phyloP scores from a whole-genome alignment of 176 grass and related monocot genomes.

The Bolboschoenus planiculmis region DNA sequence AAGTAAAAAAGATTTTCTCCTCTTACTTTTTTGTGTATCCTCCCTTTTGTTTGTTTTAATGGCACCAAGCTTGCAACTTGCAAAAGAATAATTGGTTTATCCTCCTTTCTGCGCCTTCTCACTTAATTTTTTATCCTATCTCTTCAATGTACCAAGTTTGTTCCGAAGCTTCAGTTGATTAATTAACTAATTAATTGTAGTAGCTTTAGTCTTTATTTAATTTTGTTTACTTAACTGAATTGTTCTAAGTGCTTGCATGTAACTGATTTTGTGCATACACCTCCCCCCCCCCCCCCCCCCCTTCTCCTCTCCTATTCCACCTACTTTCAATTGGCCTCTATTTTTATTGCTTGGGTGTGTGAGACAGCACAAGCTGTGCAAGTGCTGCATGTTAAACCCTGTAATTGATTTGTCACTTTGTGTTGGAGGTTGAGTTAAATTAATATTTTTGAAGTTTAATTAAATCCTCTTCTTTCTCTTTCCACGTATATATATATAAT shows the following conservation, averaged over 20 bases:
- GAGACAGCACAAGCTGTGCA: not conserved
- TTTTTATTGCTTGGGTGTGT: not conserved
- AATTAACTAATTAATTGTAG: not conserved
- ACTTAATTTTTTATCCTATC: not conserved
- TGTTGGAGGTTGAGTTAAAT: not conserved
- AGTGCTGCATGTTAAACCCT: not conserved
- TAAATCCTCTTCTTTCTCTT: not conserved
- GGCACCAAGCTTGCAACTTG: not conserved
- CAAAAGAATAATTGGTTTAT: not conserved
- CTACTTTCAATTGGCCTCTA: not conserved
- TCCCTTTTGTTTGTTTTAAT: constrained; percentile 64
- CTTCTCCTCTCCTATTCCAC: not conserved
- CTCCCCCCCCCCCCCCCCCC: too few relatives aligned
- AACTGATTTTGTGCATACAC: not conserved
- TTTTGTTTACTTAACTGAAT: not conserved
- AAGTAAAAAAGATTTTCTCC: not conserved
- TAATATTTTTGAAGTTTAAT: not conserved
- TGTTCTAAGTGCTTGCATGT: not conserved
- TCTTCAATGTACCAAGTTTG: not conserved
- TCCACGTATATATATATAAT: not conserved
- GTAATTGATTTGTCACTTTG: not conserved
- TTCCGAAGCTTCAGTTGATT: not conserved
- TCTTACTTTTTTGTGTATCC: not conserved
- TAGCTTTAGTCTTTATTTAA: not conserved
- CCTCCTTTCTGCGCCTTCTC: not conserved